phyloP scores from a whole-genome alignment of 139 green algal genomes.

The Dunaliella sp. region DNA sequence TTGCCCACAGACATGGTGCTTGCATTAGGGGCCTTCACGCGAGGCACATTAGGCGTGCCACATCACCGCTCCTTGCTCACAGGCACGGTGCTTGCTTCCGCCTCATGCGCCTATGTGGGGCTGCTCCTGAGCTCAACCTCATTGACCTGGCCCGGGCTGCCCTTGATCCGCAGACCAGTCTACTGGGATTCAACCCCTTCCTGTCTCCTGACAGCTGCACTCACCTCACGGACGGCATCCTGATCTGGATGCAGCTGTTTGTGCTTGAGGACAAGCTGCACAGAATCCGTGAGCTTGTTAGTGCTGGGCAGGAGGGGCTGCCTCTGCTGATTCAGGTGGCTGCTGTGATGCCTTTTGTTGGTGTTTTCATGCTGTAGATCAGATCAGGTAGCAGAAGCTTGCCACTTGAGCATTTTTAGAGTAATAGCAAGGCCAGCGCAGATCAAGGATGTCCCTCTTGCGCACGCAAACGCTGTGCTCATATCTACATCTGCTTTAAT shows the following conservation, averaged over 20 bases:
- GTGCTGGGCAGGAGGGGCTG: not conserved
- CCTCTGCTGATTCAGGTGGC: not conserved
- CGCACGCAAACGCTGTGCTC: too few species aligned
- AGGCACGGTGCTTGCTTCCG: not conserved
- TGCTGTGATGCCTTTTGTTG: too few species aligned
- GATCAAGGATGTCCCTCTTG: too few species aligned
- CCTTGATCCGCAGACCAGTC: not conserved
- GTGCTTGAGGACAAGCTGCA: conserved; percentile 50
- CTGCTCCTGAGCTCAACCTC: not conserved
- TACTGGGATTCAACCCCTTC: conserved; percentile 35
- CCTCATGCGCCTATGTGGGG: not conserved
- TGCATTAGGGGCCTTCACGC: too few species aligned
- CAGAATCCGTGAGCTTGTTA: not conserved
- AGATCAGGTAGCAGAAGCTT: too few species aligned
- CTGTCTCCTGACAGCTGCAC: conserved; percentile 17
- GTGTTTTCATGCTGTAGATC: too few species aligned
- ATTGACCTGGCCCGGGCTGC: not conserved
- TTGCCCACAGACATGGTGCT: too few species aligned
- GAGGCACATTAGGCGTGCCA: too few species aligned
- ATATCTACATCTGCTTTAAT: too few species aligned
- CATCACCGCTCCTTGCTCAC: too few species aligned
- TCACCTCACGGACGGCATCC: conserved; percentile 17
- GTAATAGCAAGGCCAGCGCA: too few species aligned
- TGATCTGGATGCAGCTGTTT: conserved; percentile 55
- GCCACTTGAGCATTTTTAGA: too few species aligned